Base-by-base conservation (phyloP, 2,329 filamentous ascomycete species). In the Pyricularia sp. region DNA sequence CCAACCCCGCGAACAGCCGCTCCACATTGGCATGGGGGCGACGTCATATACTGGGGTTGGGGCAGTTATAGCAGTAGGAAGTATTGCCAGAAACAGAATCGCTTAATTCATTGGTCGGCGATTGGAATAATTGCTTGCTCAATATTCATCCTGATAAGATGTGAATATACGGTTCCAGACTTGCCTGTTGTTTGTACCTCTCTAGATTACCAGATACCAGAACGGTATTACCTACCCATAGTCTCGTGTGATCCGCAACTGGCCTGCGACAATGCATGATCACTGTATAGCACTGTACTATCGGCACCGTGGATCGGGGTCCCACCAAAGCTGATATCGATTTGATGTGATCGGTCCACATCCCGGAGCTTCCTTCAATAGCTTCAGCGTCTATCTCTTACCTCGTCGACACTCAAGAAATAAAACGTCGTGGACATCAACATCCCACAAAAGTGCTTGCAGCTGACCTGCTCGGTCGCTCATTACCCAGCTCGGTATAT, bases 1-100 rank as follows among this genome's bases (percentile, higher is more conserved):
- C 14, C 25, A 36, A 66, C 67, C 42, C 68, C 68, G 65, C 68
- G 58, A 61, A 61, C n/a, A 61, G 58, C 58, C 58, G 58, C 58
- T 61, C 58, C 58, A 61, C 58, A 61, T 14, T 26, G 23, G 23
- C 3, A n/a, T 23, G 10, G n/a, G 14, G 12, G 58, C 58, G 58
- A 61, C 58, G 58, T 61, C 58, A 61, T 61, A 61, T 26, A n/a
- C 58, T 61, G 58, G 58, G 55, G 23, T 61, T 61, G 23, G 14
- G 23, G 23, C 55, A 14, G 23, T 25, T 20, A 55, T 55, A 55
- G 14, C 17, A 17, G 12, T 14, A 42, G 33, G 33, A 42, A 14
- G 6, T 3, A 42, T 42, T 14, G 7, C 33, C 12, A 14, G 12
- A 42, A 42, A 42, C 33, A 17, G 33, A 42, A 42, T 17, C 33